Evolutionary conservation across 495 filamentous ascomycete genomes (phyloP), one percentile per base, ranked within the genome.

Genomic region (Hypoxylon lienhwacheense): DNA sequence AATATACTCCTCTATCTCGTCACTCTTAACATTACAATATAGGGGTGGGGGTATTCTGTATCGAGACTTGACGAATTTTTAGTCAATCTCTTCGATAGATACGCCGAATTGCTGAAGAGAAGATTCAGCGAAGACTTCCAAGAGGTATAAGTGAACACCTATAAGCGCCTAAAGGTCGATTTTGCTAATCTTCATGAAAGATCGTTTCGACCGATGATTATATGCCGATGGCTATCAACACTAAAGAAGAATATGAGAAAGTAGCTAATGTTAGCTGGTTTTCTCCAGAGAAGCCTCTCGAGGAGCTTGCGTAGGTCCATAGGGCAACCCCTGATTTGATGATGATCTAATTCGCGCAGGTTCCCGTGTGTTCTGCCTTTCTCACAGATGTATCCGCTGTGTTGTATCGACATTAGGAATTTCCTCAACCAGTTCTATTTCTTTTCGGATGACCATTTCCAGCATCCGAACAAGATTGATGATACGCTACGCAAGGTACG

Each of bases 121-220:
- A 81, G 90, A 35, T 99, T 96, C 49, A 91, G 87, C 64, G 86
- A 91, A 44, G 90, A 96, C 66, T 97, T 99, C 67, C 85, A 89
- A 68, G 91, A 97, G 76, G 87, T 89, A 65, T 45, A 69, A 8
- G 69, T 7, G 82, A 90, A 67, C 69, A 70, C 19, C 81, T 88
- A 55, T 71, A 89, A 0, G 68, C 6, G 85, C 14, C 81, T 66
- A 8, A 71, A 87, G 1, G 85, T 88, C 60, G 77, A 82, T 42
- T 84, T 87, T 66, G 78, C 86, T 33, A 79, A 89, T 60, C 74
- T 85, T 31, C 75, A 87, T 21, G 81, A 60, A 84, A 93, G 84
- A 95, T 96, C 68, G 90, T 99, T 20, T 88, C 85, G 7, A 95
- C 90, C 8, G 93, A 99, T 67, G 93, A 99, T 67, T 99, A 97